These are phyloP conservation scores for Lavandula angustifolia DNA, from an alignment of 257 asterid species.

Conservation along the genomic window DNA sequence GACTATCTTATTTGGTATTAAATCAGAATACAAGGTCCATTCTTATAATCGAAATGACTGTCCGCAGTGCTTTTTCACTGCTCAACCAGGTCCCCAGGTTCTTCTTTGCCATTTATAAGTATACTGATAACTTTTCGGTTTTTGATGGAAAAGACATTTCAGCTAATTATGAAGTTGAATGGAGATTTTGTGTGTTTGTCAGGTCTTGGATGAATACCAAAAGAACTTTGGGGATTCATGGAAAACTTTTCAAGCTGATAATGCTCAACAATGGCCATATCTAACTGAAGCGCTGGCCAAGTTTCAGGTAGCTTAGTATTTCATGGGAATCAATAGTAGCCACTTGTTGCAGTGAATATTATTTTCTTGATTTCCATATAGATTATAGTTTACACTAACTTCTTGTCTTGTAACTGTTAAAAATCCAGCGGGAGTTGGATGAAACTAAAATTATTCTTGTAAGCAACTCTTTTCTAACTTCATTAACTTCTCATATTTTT, in stretches of 20 bases:
- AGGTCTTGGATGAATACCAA: slow-evolving; percentile 86
- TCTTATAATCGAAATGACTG: slow-evolving; percentile 77
- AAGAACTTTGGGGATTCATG: slow-evolving; percentile 86
- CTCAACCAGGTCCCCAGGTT: slow-evolving; percentile 67
- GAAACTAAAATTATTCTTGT: slow-evolving; percentile 96
- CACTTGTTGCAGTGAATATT: no score
- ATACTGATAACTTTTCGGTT: no score
- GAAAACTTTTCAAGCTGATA: slow-evolving; percentile 68
- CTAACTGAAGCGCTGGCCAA: slow-evolving; percentile 65
- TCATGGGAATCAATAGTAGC: no score
- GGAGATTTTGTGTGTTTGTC: slow-evolving; percentile 10
- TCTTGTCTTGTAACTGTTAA: slow-evolving; percentile 34
- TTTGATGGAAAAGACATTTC: background rate
- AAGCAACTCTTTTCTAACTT: slow-evolving; percentile 28
- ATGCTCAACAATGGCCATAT: slow-evolving; percentile 77
- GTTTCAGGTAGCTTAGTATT: slow-evolving; percentile 43
- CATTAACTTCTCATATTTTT: no score
- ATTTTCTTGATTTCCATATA: slow-evolving; percentile 4
- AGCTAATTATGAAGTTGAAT: background rate
- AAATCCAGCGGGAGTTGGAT: slow-evolving; percentile 87
- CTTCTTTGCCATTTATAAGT: background rate
- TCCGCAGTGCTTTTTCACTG: slow-evolving; percentile 87
- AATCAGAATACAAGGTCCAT: slow-evolving; percentile 83
- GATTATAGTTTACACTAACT: no score
- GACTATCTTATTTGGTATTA: background rate